Evolutionary conservation across 805 yeast species (phyloP).

Genomic region (Yarrowia sp.): DNA sequence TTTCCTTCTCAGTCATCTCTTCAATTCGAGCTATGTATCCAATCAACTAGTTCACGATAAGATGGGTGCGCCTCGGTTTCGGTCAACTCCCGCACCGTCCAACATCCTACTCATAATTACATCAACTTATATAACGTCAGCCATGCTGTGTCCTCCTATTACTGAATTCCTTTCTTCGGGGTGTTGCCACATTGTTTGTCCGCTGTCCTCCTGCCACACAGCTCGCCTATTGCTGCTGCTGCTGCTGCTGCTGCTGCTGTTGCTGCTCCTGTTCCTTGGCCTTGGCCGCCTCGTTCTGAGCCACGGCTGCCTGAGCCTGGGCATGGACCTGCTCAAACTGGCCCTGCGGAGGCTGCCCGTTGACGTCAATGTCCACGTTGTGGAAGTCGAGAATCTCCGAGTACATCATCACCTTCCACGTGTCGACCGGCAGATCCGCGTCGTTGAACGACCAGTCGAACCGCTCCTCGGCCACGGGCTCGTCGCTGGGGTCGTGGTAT

Average conservation of each 20-base stretch:
- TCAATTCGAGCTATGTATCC: slow-evolving; percentile 12
- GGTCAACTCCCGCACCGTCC: no score
- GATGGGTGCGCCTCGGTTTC: background rate
- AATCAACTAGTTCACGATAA: slow-evolving; percentile 13
- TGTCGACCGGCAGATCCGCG: slow-evolving; percentile 95
- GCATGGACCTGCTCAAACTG: slow-evolving; percentile 39
- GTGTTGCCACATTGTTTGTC: background rate
- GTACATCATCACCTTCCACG: slow-evolving; percentile 99
- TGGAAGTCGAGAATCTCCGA: slow-evolving; percentile 96
- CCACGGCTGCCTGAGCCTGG: slow-evolving; percentile 34
- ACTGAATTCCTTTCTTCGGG: slow-evolving; percentile 3
- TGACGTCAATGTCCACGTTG: slow-evolving; percentile 63
- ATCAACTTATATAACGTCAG: slow-evolving; percentile 14
- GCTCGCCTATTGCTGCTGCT: background rate
- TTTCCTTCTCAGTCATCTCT: background rate
- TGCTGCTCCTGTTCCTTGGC: slow-evolving; percentile 35
- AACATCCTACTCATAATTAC: background rate
- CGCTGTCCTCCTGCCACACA: no score
- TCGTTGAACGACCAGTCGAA: slow-evolving; percentile 99
- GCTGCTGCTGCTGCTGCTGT: slow-evolving; percentile 17
- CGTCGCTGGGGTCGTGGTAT: slow-evolving; percentile 97
- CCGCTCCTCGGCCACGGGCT: slow-evolving; percentile 89
- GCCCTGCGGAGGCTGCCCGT: slow-evolving; percentile 36
- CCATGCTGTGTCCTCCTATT: slow-evolving; percentile 35
- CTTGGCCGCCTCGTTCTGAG: slow-evolving; percentile 34